Percentiles rank a stretch among this genome's conserved stretches.
phyloP scores from a whole-genome alignment of 257 asterid species.

The Solanum peruvianum region DNA sequence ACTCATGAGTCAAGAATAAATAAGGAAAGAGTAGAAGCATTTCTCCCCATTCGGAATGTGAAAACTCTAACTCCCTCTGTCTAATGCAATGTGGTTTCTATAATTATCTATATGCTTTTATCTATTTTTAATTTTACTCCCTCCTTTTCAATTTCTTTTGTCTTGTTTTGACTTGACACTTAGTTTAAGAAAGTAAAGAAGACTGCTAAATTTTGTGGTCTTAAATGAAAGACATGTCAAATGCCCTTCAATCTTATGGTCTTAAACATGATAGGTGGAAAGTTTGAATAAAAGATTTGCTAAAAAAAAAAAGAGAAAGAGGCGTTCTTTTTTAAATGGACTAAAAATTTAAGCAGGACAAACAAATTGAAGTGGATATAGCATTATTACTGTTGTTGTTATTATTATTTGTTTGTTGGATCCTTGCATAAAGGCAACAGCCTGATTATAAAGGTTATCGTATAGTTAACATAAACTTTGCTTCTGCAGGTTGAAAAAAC shows the following conservation, averaged over 20 bases:
- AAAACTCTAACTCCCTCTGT: neutral
- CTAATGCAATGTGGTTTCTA: neutral
- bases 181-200: neutral
- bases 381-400: neutral
- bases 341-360: neutral
- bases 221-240: neutral
- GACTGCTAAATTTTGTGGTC: neutral
- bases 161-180: neutral
- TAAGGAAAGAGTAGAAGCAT: neutral
- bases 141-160: neutral
- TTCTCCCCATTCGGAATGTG: neutral
- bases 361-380: neutral
- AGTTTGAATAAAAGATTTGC: neutral
- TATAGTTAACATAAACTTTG: conserved; percentile 7
- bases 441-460: neutral
- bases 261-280: neutral
- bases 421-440: neutral
- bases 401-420: neutral
- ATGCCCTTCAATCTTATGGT: neutral
- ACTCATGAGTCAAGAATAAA: neutral
- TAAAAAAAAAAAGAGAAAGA: neutral
- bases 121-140: neutral
- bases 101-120: neutral
- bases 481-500: conserved; percentile 85
- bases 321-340: neutral